phyloP scores from a whole-genome alignment of 2,329 filamentous ascomycete species.

The Leptodontidium sp. region DNA sequence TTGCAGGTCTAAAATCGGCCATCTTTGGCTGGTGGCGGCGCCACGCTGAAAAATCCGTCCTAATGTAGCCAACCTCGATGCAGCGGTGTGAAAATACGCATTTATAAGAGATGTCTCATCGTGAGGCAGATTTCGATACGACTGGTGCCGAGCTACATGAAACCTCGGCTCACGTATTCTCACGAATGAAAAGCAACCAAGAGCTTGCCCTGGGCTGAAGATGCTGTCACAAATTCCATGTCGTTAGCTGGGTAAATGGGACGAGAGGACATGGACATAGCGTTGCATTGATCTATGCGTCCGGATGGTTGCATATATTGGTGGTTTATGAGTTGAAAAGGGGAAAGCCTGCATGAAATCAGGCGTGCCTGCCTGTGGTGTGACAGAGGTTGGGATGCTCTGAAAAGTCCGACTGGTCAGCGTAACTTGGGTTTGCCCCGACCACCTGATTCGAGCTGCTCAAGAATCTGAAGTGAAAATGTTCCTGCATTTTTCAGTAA shows the following conservation, averaged over 20 bases:
- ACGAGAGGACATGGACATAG: background rate
- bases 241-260: background rate
- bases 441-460: no score
- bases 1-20: background rate
- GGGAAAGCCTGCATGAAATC: background rate
- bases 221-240: background rate
- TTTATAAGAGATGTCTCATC: background rate
- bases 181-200: background rate
- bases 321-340: background rate
- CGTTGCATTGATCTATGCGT: background rate
- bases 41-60: background rate
- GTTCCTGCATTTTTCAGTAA: no score
- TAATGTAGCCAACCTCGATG: background rate
- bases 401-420: background rate
- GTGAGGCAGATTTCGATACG: background rate
- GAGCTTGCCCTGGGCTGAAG: background rate
- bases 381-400: background rate
- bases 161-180: background rate
- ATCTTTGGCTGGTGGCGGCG: background rate
- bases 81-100: background rate
- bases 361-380: background rate
- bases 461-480: no score
- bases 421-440: background rate
- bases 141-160: background rate
- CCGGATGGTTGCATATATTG: background rate